phyloP scores from a whole-genome alignment of 805 yeast species.

The Starmerella potacharoeniae region DNA sequence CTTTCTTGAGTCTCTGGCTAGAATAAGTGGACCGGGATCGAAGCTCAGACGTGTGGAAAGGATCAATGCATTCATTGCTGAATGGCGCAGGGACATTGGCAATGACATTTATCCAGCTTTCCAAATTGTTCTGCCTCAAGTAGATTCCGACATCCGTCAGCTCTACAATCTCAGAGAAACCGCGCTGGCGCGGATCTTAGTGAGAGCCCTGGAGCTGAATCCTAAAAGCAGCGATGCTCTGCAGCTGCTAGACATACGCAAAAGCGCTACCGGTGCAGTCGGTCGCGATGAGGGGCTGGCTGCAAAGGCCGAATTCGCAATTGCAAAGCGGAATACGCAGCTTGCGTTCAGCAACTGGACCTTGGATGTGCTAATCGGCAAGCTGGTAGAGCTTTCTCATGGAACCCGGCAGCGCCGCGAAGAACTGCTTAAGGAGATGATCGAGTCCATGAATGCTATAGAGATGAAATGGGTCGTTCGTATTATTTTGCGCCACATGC shows the following conservation, averaged over 20 bases:
- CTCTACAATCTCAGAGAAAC: conserved; percentile 54
- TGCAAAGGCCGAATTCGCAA: conserved; percentile 40
- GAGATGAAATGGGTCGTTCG: conserved; percentile 62
- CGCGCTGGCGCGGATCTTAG: conserved; percentile 41
- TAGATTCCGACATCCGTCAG: conserved; percentile 41
- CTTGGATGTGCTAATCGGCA: conserved; percentile 40
- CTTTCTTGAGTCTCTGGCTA: conserved; percentile 12
- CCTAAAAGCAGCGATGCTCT: conserved; percentile 51
- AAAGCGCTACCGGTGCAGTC: not conserved
- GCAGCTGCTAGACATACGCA: conserved; percentile 31
- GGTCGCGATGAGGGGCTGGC: conserved; percentile 36
- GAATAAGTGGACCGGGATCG: conserved; percentile 13
- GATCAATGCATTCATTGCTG: conserved; percentile 34
- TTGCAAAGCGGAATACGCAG: conserved; percentile 40
- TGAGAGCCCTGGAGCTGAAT: conserved; percentile 44
- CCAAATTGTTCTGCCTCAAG: conserved; percentile 46
- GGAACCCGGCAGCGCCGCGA: conserved; percentile 32
- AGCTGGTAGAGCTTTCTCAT: conserved; percentile 37
- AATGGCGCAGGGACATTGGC: conserved; percentile 48
- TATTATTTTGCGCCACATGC: conserved; percentile 41
- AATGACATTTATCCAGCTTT: conserved; percentile 57
- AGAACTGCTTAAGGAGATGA: conserved; percentile 38
- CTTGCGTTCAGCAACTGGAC: conserved; percentile 31
- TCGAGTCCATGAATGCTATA: conserved; percentile 43
- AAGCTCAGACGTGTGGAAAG: conserved; percentile 16